A percentile compares a stretch with the other conserved stretches of the same genome.
Evolutionary conservation across 192 early-diverging fungal species (phyloP).

Genomic region (Umbelopsis ramanniana): DNA sequence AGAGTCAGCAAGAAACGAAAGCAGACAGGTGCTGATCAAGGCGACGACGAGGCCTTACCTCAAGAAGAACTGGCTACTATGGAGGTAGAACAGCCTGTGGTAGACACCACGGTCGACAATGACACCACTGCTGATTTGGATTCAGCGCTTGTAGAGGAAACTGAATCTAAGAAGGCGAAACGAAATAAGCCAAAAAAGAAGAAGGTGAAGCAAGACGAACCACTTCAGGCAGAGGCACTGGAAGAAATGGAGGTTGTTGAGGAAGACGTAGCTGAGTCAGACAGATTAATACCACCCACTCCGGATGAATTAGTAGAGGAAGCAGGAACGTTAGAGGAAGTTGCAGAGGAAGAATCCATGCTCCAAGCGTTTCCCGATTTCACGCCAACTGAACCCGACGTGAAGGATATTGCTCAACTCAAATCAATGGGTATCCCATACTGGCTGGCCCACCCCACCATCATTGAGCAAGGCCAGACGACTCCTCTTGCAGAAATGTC

Average conservation of each 20-base stretch:
- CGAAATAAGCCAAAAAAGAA: constrained; percentile 35
- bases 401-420: constrained; percentile 43
- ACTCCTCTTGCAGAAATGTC: constrained; percentile 47
- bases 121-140: neutral
- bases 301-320: constrained; percentile 2
- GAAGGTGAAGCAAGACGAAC: constrained; percentile 31
- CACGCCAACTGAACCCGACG: constrained; percentile 39
- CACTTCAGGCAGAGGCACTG: no score
- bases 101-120: neutral
- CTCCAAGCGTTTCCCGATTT: constrained; percentile 53
- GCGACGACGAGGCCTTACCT: neutral
- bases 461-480: constrained; percentile 51
- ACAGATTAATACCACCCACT: neutral
- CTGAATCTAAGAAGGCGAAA: constrained; percentile 25
- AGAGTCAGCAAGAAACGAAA: constrained; percentile 47
- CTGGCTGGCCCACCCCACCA: constrained; percentile 86
- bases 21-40: constrained; percentile 2
- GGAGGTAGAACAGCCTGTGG: neutral
- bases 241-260: constrained; percentile 25
- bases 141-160: constrained; percentile 32
- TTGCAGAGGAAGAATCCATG: constrained; percentile 21
- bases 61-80: neutral
- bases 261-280: neutral
- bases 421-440: constrained; percentile 80
- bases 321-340: neutral